Conservation (phyloP, 768 basidiomycete species). For the Lactifluus piperatus region DNA sequence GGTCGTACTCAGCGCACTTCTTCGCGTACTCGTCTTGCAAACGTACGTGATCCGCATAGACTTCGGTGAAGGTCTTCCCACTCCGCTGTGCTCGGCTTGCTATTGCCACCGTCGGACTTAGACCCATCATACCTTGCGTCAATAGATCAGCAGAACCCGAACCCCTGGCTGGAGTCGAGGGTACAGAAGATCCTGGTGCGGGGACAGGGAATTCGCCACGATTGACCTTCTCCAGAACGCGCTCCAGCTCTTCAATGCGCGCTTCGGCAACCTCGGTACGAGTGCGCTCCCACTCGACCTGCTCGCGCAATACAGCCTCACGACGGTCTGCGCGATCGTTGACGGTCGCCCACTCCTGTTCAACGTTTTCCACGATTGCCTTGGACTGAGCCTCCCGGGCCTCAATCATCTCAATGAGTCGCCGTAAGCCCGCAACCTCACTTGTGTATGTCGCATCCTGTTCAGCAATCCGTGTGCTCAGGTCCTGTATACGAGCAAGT, state of each 20-base stretch:
- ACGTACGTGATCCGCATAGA: conserved; percentile 84
- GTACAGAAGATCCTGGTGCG: conserved; percentile 32
- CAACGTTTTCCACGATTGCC: conserved; percentile 71
- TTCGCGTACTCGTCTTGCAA: conserved; percentile 74
- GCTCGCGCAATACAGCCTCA: conserved; percentile 57
- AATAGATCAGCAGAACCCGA: conserved; percentile 36
- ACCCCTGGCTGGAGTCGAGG: conserved; percentile 39
- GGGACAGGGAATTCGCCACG: conserved; percentile 62
- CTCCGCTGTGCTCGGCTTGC: conserved; percentile 71
- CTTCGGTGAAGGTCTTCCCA: conserved; percentile 88
- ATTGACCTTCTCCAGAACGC: conserved; percentile 61
- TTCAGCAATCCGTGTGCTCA: conserved; percentile 72
- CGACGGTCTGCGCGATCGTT: conserved; percentile 60
- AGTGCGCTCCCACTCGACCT: conserved; percentile 62
- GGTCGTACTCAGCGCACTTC: conserved; percentile 74
- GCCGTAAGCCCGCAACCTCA: conserved; percentile 64
- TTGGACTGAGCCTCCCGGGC: conserved; percentile 81
- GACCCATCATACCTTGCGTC: conserved; percentile 50
- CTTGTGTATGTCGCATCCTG: conserved; percentile 75
- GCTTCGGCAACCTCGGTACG: conserved; percentile 65
- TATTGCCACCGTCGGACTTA: conserved; percentile 85
- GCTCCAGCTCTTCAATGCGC: conserved; percentile 61
- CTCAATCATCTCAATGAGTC: conserved; percentile 80
- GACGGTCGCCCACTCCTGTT: conserved; percentile 72
- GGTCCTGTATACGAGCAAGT: conserved; percentile 61